phyloP scores from a whole-genome alignment of 257 asterid genomes.

The Solanum ossicruentum region DNA sequence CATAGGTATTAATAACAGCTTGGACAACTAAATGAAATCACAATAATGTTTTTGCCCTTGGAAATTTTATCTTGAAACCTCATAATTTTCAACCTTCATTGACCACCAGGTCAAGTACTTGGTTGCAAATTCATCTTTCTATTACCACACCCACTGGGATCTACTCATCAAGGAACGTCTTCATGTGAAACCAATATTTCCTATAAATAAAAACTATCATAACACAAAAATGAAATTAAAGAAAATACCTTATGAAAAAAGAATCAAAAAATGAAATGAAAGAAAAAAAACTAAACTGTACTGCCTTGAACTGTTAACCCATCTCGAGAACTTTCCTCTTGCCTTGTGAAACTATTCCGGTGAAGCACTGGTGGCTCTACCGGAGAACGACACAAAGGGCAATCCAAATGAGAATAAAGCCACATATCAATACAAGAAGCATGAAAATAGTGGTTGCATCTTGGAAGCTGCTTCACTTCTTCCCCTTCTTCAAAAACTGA shows the following conservation, averaged over 20 bases:
- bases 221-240: background rate
- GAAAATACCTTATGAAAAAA: background rate
- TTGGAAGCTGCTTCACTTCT: slow-evolving; percentile 37
- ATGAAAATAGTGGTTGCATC: slow-evolving; percentile 58
- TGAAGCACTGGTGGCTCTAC: slow-evolving; percentile 20
- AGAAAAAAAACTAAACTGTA: slow-evolving; percentile 5
- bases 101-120: background rate
- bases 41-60: background rate
- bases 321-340: slow-evolving; percentile 13
- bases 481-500: slow-evolving; percentile 62
- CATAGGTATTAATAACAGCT: background rate
- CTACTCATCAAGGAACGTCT: background rate
- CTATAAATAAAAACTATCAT: background rate
- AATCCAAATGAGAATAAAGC: slow-evolving; percentile 53
- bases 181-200: background rate
- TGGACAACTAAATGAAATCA: background rate
- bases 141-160: background rate
- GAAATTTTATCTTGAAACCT: background rate
- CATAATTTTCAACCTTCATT: background rate
- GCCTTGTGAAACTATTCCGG: background rate
- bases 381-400: slow-evolving; percentile 68
- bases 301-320: slow-evolving; percentile 11
- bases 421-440: slow-evolving; percentile 75
- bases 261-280: background rate
- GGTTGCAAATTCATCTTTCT: background rate